Base-by-base conservation (phyloP, 495 filamentous ascomycete genomes). In the Xylaria curta region DNA sequence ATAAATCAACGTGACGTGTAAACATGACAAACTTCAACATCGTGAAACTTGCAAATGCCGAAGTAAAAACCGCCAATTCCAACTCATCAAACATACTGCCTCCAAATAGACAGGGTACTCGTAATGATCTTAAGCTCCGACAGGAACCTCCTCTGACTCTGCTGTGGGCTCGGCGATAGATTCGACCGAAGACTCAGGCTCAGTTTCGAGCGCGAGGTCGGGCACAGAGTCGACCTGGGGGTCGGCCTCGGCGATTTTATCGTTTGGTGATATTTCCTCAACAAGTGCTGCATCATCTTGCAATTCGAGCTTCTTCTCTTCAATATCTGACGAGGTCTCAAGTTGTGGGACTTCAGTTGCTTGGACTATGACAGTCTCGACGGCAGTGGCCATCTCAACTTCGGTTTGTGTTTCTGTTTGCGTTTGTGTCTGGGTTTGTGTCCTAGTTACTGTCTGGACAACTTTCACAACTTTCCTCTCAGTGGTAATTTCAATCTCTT, bases 381-480 rank as follows among this genome's bases (percentile, higher is more conserved):
- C 31, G 21, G 66, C 56, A 33, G 75, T 79, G 1, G 72, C 63
- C 15, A 58, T 75, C 53, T 74, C 74, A 1, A 73, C 42, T 47
- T 74, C 78, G 33, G 77, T 78, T 61, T 81, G 76, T 15, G 79
- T 83, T 15, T 81, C 75, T 5, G 78, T 82, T 72, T 84, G 49
- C 13, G 53, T 70, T 38, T 70, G 68, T 38, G 56, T 69, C 1
- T 69, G 56, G 21, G 77, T 66, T 26, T 66, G 51, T 13, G 78
- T 79, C 66, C 78, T 73, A 3, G 82, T 83, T n/a, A 82, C 76
- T 1, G 82, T 83, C 66, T 83, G 80, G 31, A 80, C 75, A 10
- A 85, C 75, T 40, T 75, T 76, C 26, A 82, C 75, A 0, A 81
- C 76, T 64, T 72, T 82, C 66, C 76, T 77, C 72, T 80, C 72